Base-by-base conservation (phyloP, 441 rosid genomes). In the Euphorbia corollata region DNA sequence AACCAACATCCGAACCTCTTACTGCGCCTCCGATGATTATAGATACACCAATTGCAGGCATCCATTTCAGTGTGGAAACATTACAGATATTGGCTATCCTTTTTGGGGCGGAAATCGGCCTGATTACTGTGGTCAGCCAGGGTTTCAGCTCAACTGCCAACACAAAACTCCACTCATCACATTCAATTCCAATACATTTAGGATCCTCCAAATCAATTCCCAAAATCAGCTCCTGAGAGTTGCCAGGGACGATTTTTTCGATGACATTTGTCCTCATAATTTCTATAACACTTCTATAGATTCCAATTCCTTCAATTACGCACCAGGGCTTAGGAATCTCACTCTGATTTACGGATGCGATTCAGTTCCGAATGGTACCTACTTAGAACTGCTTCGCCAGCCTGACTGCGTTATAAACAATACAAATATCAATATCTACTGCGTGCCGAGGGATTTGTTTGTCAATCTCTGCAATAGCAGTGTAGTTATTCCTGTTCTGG, bases 231-330 rank as follows among this genome's bases (percentile, higher is more conserved):
- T 51, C 36, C 53, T 79, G 8, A 67, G 61, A 3, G 74, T 68
- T 15, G 69, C 77, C 16, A 72, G 78, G 68, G 71, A 70, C 5
- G 70, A 72, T 59, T 72, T 65, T 20, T 67, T 71, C 65, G 20
- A 9, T 54, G 70, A 2, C 41, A 27, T 63, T 13, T 77, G 79
- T 54, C 73, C 70, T 9, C 5, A 0, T 8, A 2, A n/a, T 18
- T 64, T 63, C 32, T n/a, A 20, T 36, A 69, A 77, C 60, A 57
- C 66, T 41, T 59, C 71, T 54, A 54, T 41, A 36, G 59, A 69
- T 63, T 39, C 50, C 71, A 30, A 55, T 43, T 22, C 63, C 65
- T 76, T 76, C 70, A n/a, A 61, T 6, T 74, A 60, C 39, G 45
- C 68, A 45, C 18, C 60, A 0, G 72, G 56, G 13, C 30, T 61